A percentile compares a stretch with the other conserved stretches of the same genome.
Conservation (phyloP, 2,329 filamentous ascomycete genomes). For the Aspergillus viridinutans region DNA sequence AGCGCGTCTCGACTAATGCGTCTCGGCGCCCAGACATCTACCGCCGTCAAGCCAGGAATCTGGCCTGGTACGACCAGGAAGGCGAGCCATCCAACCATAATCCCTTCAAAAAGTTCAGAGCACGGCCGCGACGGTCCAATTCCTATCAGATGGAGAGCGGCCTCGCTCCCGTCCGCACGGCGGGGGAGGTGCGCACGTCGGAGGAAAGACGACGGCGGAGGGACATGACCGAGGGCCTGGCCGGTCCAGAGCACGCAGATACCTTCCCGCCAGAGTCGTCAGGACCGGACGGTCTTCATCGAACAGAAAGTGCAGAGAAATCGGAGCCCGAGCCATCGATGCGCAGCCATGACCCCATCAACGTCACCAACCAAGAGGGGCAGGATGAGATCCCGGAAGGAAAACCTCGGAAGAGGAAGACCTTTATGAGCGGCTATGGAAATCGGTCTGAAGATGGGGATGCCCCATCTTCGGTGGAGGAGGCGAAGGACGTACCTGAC, state of each 20-base stretch:
- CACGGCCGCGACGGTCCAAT: constrained; percentile 22
- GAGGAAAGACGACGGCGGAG: constrained; percentile 20
- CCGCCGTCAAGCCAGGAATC: constrained; percentile 32
- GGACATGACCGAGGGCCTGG: constrained; percentile 23
- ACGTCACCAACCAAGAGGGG: constrained; percentile 19
- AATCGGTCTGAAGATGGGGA: constrained; percentile 8
- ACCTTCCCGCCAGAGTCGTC: constrained; percentile 24
- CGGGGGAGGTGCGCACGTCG: constrained; percentile 20
- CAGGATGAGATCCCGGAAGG: constrained; percentile 8
- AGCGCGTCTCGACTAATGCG: not conserved
- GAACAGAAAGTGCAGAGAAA: constrained; percentile 11
- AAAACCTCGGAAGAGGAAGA: constrained; percentile 25
- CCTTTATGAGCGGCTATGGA: constrained; percentile 17
- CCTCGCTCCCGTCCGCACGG: constrained; percentile 17
- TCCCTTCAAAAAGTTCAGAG: constrained; percentile 39
- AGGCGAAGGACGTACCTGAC: constrained; percentile 12
- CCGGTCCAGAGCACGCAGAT: constrained; percentile 20
- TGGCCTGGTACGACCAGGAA: constrained; percentile 41
- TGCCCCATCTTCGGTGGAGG: constrained; percentile 6
- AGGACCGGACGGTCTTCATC: constrained; percentile 16
- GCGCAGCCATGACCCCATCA: constrained; percentile 29
- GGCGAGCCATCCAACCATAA: constrained; percentile 35
- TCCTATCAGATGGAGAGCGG: constrained; percentile 30
- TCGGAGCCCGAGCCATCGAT: constrained; percentile 20
- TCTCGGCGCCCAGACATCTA: constrained; percentile 32